Evolutionary conservation across 2,329 filamentous ascomycete genomes (phyloP).

Genomic region (Cladosporium cucumerinum): DNA sequence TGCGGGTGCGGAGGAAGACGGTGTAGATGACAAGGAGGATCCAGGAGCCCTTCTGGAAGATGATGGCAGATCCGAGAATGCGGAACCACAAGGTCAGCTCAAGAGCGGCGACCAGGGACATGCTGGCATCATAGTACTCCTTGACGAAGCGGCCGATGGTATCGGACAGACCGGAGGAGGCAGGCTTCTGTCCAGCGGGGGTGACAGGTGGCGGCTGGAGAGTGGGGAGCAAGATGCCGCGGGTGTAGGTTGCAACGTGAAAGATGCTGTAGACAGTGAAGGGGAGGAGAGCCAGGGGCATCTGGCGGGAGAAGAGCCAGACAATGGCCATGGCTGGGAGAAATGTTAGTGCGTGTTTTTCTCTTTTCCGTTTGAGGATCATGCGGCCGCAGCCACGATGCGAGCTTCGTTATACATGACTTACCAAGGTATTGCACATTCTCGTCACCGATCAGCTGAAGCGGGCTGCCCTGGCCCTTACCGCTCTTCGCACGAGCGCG

Average conservation of each 20-base stretch:
- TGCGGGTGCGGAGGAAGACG: slow-evolving; percentile 85
- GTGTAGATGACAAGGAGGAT: slow-evolving; percentile 83
- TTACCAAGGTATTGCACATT: slow-evolving; percentile 96
- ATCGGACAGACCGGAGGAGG: slow-evolving; percentile 67
- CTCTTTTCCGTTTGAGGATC: background rate
- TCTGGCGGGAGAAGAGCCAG: slow-evolving; percentile 89
- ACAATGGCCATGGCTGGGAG: slow-evolving; percentile 80
- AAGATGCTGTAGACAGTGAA: slow-evolving; percentile 98
- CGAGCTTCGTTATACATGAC: slow-evolving; percentile 35
- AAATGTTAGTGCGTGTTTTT: slow-evolving; percentile 13
- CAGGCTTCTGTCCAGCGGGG: slow-evolving; percentile 53
- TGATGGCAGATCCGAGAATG: slow-evolving; percentile 72
- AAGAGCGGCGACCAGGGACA: slow-evolving; percentile 85
- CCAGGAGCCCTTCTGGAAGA: slow-evolving; percentile 91
- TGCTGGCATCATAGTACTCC: slow-evolving; percentile 94
- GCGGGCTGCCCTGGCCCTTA: slow-evolving; percentile 55
- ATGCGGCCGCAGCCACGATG: background rate
- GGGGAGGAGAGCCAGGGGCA: slow-evolving; percentile 84
- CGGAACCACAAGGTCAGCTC: slow-evolving; percentile 87
- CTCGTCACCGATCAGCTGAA: slow-evolving; percentile 77
- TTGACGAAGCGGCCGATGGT: slow-evolving; percentile 91
- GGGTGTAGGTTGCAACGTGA: slow-evolving; percentile 95
- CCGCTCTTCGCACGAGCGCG: slow-evolving; percentile 77
- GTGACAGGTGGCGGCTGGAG: slow-evolving; percentile 63
- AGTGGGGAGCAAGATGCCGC: slow-evolving; percentile 87